Evolutionary conservation across 2,329 filamentous ascomycete species (phyloP).

Genomic region (Exophiala oligosperma): DNA sequence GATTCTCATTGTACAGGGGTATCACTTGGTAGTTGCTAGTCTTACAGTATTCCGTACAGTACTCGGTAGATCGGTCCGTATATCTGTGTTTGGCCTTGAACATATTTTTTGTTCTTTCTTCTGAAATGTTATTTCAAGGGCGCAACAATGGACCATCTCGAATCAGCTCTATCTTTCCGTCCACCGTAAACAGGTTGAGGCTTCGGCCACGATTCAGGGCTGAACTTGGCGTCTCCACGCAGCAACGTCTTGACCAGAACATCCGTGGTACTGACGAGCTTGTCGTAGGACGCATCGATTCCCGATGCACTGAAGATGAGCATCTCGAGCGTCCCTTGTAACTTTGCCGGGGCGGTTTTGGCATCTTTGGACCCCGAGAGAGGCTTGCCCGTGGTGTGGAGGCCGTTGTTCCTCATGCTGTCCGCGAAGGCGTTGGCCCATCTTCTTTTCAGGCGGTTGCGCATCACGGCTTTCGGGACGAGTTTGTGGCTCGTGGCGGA

Average conservation of each 20-base stretch:
- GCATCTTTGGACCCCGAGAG: constrained; percentile 17
- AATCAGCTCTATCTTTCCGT: background rate
- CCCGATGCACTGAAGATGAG: constrained; percentile 10
- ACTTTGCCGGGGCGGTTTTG: constrained; percentile 4
- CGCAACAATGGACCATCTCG: background rate
- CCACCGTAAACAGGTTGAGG: background rate
- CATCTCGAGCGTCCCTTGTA: constrained; percentile 42
- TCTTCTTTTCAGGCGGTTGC: constrained; percentile 47
- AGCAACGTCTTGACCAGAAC: constrained; percentile 9
- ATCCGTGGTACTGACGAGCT: constrained; percentile 11
- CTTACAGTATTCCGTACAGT: no score
- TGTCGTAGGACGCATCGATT: constrained; percentile 4
- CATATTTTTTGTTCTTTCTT: no score
- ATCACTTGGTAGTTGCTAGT: no score
- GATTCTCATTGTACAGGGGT: no score
- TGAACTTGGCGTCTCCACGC: background rate
- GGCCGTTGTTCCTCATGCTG: constrained; percentile 49
- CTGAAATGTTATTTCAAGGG: background rate
- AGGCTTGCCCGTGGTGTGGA: constrained; percentile 22
- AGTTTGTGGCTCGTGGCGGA: constrained; percentile 30
- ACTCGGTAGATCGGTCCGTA: no score
- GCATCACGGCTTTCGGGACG: constrained; percentile 45
- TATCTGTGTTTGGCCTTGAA: no score
- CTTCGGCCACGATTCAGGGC: background rate
- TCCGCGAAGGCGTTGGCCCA: constrained; percentile 46